Evolutionary conservation across 768 basidiomycete species (phyloP).

Genomic region (Lactarius trivialis): DNA sequence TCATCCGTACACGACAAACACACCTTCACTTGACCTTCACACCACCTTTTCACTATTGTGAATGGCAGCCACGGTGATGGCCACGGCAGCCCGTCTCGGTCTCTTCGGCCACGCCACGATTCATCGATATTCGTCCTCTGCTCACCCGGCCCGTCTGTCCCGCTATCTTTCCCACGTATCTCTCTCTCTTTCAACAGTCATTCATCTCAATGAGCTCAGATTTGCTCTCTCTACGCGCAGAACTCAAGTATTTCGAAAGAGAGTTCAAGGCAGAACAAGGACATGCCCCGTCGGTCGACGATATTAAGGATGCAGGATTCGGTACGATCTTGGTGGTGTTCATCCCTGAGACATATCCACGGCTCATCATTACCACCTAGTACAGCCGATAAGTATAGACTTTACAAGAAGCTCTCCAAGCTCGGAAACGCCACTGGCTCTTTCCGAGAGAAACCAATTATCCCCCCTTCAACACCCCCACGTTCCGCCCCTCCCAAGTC

Average conservation of each 20-base stretch:
- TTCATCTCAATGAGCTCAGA: slow-evolving; percentile 29
- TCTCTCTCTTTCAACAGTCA: slow-evolving; percentile 9
- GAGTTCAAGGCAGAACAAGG: slow-evolving; percentile 51
- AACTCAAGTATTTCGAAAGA: slow-evolving; percentile 77
- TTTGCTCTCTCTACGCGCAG: slow-evolving; percentile 45
- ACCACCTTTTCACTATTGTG: background rate
- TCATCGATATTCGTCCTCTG: no score
- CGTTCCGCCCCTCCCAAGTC: slow-evolving; percentile 27
- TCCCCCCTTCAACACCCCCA: slow-evolving; percentile 32
- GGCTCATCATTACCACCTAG: slow-evolving; percentile 21
- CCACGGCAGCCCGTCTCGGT: background rate
- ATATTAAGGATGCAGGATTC: slow-evolving; percentile 59
- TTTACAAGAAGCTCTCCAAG: slow-evolving; percentile 72
- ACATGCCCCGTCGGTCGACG: slow-evolving; percentile 58
- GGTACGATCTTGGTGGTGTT: slow-evolving; percentile 39
- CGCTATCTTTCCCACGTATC: slow-evolving; percentile 9
- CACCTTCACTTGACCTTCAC: background rate
- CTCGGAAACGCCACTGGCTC: slow-evolving; percentile 31
- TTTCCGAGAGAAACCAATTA: slow-evolving; percentile 33
- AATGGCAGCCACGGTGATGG: background rate
- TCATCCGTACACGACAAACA: background rate
- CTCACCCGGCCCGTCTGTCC: background rate
- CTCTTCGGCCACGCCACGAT: background rate
- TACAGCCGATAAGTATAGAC: slow-evolving; percentile 71
- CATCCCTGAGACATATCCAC: slow-evolving; percentile 10